A percentile compares a stretch with the other conserved stretches of the same genome.
Evolutionary conservation across 2,329 filamentous ascomycete genomes (phyloP).

Genomic region (Helotiales sp.): DNA sequence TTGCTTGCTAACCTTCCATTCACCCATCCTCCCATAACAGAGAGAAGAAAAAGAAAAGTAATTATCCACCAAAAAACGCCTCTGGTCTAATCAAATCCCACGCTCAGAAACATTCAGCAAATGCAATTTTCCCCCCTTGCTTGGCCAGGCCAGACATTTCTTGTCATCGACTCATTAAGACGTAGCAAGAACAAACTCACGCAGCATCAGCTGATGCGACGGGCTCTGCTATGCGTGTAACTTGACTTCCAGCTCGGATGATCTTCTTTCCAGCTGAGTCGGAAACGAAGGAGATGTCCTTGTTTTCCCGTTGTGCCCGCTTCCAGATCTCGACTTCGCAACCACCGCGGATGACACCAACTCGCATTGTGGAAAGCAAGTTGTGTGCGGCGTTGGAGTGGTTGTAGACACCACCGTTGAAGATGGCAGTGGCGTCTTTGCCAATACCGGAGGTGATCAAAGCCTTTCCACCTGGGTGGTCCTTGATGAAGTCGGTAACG

Average conservation of each 20-base stretch:
- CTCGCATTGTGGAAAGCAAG: constrained; percentile 82
- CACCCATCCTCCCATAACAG: too few species aligned
- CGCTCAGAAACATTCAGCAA: constrained; percentile 15
- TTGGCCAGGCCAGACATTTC: constrained; percentile 5
- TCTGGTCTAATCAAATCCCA: constrained; percentile 10
- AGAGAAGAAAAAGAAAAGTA: not conserved
- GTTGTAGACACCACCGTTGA: constrained; percentile 88
- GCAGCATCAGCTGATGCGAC: constrained; percentile 83
- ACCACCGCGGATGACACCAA: constrained; percentile 82
- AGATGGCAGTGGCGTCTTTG: constrained; percentile 87
- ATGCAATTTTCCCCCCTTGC: constrained; percentile 15
- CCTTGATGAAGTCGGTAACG: constrained; percentile 79
- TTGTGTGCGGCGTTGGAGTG: constrained; percentile 92
- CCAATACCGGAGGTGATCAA: constrained; percentile 81
- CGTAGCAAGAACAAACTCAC: constrained; percentile 40
- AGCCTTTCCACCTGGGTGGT: constrained; percentile 87
- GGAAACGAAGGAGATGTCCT: constrained; percentile 77
- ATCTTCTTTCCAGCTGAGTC: constrained; percentile 81
- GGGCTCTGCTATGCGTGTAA: constrained; percentile 79
- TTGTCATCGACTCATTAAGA: constrained; percentile 21
- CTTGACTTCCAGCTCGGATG: constrained; percentile 80
- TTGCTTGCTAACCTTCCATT: too few species aligned
- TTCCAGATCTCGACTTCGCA: constrained; percentile 95
- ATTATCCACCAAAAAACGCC: not conserved
- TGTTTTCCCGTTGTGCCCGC: constrained; percentile 79